phyloP scores from a whole-genome alignment of 768 basidiomycete genomes.

The Rhizopogon vesiculosus region DNA sequence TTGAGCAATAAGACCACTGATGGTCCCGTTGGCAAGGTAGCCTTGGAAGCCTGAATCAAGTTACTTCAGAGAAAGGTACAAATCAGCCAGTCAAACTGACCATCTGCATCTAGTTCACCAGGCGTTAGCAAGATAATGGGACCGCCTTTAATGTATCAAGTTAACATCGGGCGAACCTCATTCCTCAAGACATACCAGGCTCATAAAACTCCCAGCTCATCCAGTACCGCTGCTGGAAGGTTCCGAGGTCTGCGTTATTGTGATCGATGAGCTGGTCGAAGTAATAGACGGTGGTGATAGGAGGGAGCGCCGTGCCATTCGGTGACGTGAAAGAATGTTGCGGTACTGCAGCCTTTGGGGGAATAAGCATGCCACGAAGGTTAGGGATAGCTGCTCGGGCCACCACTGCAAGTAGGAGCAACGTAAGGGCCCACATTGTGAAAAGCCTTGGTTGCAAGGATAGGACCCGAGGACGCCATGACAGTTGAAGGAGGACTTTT shows the following conservation, averaged over 20 bases:
- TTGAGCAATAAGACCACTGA: slow-evolving; percentile 62
- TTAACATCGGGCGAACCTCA: too few species aligned
- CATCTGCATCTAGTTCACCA: slow-evolving; percentile 56
- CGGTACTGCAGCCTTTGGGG: slow-evolving; percentile 9
- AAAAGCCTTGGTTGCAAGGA: too few species aligned
- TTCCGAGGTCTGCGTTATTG: slow-evolving; percentile 54
- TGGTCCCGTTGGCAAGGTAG: slow-evolving; percentile 60
- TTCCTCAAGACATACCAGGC: slow-evolving; percentile 25
- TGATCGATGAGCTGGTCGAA: slow-evolving; percentile 39
- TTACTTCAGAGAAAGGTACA: background rate
- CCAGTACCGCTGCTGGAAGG: slow-evolving; percentile 75
- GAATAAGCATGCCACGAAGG: slow-evolving; percentile 9
- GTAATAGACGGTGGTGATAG: slow-evolving; percentile 21
- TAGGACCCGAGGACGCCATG: too few species aligned
- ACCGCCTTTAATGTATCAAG: slow-evolving; percentile 9
- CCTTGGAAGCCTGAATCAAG: slow-evolving; percentile 24
- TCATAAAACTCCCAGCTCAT: slow-evolving; percentile 63
- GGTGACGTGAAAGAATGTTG: slow-evolving; percentile 9
- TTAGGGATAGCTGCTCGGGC: slow-evolving; percentile 10
- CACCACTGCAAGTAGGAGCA: too few species aligned
- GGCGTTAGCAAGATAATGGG: slow-evolving; percentile 41
- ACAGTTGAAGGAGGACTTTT: too few species aligned
- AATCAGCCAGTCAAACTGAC: slow-evolving; percentile 5
- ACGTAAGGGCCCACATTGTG: too few species aligned
- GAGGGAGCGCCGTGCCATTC: slow-evolving; percentile 20